phyloP scores from a whole-genome alignment of 2,329 filamentous ascomycete species.

The Trichoderma endophyticum region DNA sequence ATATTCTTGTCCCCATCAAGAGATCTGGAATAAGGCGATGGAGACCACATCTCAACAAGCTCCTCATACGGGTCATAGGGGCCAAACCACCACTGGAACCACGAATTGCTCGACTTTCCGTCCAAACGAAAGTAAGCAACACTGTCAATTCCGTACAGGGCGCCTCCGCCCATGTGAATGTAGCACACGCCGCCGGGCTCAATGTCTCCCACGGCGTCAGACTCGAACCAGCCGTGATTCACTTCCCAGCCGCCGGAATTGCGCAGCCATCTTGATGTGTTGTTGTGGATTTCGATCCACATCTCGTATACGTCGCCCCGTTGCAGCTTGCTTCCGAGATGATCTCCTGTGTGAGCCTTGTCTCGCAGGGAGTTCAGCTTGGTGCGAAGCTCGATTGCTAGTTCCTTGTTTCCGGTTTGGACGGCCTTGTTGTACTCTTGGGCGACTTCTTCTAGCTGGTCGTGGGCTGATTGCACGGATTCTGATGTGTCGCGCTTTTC shows the following conservation, averaged over 20 bases:
- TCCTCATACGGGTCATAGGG: neutral
- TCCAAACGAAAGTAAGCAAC: neutral
- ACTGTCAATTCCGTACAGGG: neutral
- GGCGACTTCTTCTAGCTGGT: neutral
- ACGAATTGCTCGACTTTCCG: neutral
- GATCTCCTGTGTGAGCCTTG: neutral
- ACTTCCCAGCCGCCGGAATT: neutral
- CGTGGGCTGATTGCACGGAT: neutral
- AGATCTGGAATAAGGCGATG: neutral
- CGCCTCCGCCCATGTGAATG: neutral
- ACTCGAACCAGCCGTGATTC: neutral
- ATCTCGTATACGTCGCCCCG: neutral
- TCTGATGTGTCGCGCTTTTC: neutral
- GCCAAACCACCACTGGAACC: neutral
- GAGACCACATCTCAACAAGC: neutral
- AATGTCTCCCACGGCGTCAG: neutral
- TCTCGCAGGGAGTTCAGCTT: neutral
- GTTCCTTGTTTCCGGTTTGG: neutral
- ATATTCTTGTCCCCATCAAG: neutral
- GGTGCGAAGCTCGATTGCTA: neutral
- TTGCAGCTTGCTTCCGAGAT: neutral
- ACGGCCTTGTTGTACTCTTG: neutral
- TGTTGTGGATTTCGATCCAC: neutral
- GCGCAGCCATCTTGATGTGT: neutral
- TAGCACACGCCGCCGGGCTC: neutral